phyloP scores from a whole-genome alignment of 352 stramenopile species.

The Phytophthora sp. region DNA sequence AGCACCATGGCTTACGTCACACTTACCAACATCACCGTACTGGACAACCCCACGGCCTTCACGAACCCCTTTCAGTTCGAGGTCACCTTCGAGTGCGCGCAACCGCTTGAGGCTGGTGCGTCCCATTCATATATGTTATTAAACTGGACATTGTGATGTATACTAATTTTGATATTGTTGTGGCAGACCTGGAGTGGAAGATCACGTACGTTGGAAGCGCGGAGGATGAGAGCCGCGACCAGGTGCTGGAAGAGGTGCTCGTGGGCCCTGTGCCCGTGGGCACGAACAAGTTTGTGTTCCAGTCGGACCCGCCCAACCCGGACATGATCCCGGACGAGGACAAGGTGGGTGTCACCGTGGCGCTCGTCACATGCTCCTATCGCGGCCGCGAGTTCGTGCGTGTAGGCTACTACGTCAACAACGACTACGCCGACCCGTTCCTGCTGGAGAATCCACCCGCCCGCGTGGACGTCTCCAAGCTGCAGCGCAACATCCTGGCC shows the following conservation, averaged over 20 bases:
- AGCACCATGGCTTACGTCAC: conserved; percentile 85
- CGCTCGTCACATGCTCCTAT: conserved; percentile 98
- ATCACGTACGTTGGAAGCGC: conserved; percentile 98
- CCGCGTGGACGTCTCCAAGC: conserved; percentile 90
- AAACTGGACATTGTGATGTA: too few relatives aligned
- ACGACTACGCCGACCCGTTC: conserved; percentile 96
- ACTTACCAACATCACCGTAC: conserved; percentile 95
- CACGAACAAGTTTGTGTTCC: conserved; percentile 99
- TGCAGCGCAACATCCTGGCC: conserved; percentile 96
- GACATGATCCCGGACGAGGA: conserved; percentile 94
- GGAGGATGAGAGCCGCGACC: conserved; percentile 95
- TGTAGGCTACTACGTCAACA: conserved; percentile 99
- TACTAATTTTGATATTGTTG: conserved; percentile 3
- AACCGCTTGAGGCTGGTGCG: conserved; percentile 94
- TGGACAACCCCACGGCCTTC: conserved; percentile 98
- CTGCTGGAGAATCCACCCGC: conserved; percentile 82
- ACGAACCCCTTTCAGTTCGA: conserved; percentile 99
- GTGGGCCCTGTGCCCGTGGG: conserved; percentile 98
- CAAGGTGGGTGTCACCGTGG: conserved; percentile 98
- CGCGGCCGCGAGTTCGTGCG: conserved; percentile 97
- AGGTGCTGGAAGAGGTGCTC: conserved; percentile 98
- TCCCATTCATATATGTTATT: conserved; percentile 10
- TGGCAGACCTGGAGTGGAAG: conserved; percentile 98
- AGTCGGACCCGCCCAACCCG: conserved; percentile 94
- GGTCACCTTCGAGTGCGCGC: conserved; percentile 99